phyloP scores from a whole-genome alignment of 345 rosid genomes.

The Citrus cavaleriei region DNA sequence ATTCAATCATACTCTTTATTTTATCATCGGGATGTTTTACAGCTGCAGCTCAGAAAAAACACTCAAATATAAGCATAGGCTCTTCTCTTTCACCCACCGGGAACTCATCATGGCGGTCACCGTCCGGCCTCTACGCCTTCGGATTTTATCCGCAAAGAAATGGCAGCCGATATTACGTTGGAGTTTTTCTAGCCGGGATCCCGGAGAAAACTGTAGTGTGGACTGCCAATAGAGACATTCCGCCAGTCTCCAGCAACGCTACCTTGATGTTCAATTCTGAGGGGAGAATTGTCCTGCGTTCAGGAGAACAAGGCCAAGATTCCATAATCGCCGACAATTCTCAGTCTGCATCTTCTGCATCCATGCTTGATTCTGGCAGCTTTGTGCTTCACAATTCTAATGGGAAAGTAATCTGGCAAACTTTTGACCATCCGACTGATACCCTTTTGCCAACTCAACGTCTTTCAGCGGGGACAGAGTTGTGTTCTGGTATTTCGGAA shows the following conservation, averaged over 20 bases:
- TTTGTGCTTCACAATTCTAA: constrained; percentile 25
- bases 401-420: constrained; percentile 20
- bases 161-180: constrained; percentile 17
- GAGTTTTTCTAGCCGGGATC: constrained; percentile 22
- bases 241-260: constrained; percentile 6
- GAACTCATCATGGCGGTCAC: constrained; percentile 26
- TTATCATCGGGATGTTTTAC: neutral
- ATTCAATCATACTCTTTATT: constrained; percentile 4
- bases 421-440: constrained; percentile 15
- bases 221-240: constrained; percentile 12
- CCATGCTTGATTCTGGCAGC: constrained; percentile 30
- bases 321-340: neutral
- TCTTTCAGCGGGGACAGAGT: neutral
- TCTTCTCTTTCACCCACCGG: constrained; percentile 18
- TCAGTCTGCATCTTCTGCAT: constrained; percentile 6
- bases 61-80: constrained; percentile 14
- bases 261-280: constrained; percentile 8
- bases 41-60: constrained; percentile 14
- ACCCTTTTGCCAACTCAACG: constrained; percentile 9
- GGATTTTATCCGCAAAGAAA: constrained; percentile 27
- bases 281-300: constrained; percentile 6
- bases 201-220: constrained; percentile 9
- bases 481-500: constrained; percentile 12
- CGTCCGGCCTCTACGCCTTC: constrained; percentile 34
- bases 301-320: neutral